Evolutionary conservation across 305 asterid species (phyloP), one percentile per base, ranked within the genome.

Genomic region (Solanum hybrid): DNA sequence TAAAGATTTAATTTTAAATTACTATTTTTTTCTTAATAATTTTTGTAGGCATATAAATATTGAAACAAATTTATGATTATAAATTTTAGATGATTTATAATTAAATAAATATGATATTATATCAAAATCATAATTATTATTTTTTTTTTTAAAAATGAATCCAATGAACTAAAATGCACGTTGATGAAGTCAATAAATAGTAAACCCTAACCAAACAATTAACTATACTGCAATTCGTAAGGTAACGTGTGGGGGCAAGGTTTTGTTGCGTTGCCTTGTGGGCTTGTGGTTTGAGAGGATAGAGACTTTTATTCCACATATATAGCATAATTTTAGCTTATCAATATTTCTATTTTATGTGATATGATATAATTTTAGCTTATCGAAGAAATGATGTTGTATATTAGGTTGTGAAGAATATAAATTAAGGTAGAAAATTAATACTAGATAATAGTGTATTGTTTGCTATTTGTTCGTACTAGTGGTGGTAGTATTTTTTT

Each of bases 381-480:
- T 19, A 3, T 60, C 0, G 0, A 60, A 60, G 0, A 60, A 60
- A 60, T 60, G 5, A 60, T 19, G 1, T 7, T 19, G 9, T 7
- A 60, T 3, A 19, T 60, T 7, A 60, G 2, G 0, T 60, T 60
- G 71, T 19, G 1, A 6, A 7, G 5, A 17, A 19, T 7, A 19
- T 60, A 60, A 60, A 60, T 60, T 7, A 60, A 56, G 5, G 3
- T 60, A 19, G 26, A 60, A 56, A 0, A 19, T 17, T 56, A 51
- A 56, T 56, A 38, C 14, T 40, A 66, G 2, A 10, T 10, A 66
- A 0, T 10, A 66, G 6, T 10, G 2, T 10, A 24, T 10, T 24
- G 0, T n/a, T 4, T 66, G 2, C 0, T 66, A 24, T n/a, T 24
- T 1, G 7, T 66, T 1, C 14, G 7, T n/a, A 9, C 14, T 66